Conservation (phyloP, 1,284 basidiomycete species). For the Puccinia coronata region DNA sequence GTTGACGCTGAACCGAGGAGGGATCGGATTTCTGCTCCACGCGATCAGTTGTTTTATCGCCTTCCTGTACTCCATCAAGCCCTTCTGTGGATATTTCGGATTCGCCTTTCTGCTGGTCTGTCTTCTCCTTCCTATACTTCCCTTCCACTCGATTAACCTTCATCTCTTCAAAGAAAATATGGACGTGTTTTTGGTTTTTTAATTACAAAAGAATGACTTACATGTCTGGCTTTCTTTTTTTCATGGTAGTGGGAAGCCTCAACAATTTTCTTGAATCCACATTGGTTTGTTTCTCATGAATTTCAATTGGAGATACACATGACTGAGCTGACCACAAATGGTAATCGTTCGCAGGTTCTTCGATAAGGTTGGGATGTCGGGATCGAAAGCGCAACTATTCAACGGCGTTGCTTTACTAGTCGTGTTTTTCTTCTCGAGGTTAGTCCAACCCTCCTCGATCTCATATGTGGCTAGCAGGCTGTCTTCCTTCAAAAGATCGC, state of each 20-base stretch:
- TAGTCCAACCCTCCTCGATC: background rate
- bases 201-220: background rate
- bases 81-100: slow-evolving; percentile 45
- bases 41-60: slow-evolving; percentile 44
- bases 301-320: background rate
- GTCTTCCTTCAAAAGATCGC: too few species aligned
- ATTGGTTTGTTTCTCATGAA: slow-evolving; percentile 34
- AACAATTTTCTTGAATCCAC: slow-evolving; percentile 49
- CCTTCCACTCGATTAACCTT: too few species aligned
- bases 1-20: slow-evolving; percentile 21
- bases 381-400: slow-evolving; percentile 38
- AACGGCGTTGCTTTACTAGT: slow-evolving; percentile 32
- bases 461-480: background rate
- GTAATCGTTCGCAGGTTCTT: slow-evolving; percentile 49
- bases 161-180: too few species aligned
- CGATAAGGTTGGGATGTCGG: slow-evolving; percentile 47
- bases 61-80: slow-evolving; percentile 47
- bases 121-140: background rate
- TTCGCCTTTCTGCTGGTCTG: slow-evolving; percentile 47
- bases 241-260: slow-evolving; percentile 47
- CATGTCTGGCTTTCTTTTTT: background rate
- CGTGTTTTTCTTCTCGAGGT: slow-evolving; percentile 43
- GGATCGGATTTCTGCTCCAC: slow-evolving; percentile 46
- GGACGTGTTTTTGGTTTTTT: background rate
- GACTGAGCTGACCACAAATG: background rate